Conservation (phyloP, 2,329 filamentous ascomycete genomes). For the Penicillium sp. region DNA sequence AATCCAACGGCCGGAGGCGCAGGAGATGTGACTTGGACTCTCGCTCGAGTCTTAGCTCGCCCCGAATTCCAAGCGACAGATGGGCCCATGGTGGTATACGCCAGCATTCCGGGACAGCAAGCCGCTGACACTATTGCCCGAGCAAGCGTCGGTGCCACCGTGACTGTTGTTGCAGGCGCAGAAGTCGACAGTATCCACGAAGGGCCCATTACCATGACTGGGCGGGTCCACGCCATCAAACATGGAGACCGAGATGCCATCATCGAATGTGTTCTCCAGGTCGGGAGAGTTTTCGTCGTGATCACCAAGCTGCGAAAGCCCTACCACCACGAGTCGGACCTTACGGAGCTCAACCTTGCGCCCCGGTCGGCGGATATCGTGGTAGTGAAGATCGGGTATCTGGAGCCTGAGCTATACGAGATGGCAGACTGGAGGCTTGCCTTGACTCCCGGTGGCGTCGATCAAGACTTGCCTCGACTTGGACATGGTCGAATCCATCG, state of each 20-base stretch:
- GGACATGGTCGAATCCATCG: constrained; percentile 56
- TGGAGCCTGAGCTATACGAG: constrained; percentile 59
- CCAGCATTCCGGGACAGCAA: constrained; percentile 57
- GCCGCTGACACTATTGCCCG: constrained; percentile 52
- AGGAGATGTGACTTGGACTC: constrained; percentile 61
- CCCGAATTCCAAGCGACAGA: constrained; percentile 51
- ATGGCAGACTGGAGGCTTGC: constrained; percentile 64
- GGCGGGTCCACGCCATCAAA: constrained; percentile 57
- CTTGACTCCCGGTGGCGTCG: constrained; percentile 61
- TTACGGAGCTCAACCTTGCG: constrained; percentile 55
- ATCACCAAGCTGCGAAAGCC: constrained; percentile 60
- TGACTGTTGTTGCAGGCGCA: constrained; percentile 60
- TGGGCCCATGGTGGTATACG: constrained; percentile 58
- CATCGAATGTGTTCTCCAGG: constrained; percentile 57
- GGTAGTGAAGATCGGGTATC: constrained; percentile 63
- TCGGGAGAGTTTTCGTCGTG: constrained; percentile 60
- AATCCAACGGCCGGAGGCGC: constrained; percentile 63
- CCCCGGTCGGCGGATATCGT: constrained; percentile 58
- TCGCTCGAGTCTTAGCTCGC: constrained; percentile 54
- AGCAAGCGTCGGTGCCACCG: constrained; percentile 54
- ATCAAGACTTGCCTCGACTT: constrained; percentile 58
- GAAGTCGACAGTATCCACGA: constrained; percentile 57
- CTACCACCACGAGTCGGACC: constrained; percentile 61
- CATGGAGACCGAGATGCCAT: constrained; percentile 57
- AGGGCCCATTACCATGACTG: constrained; percentile 59